Percentiles rank a stretch among this genome's conserved stretches.
Conservation (phyloP, 2,329 filamentous ascomycete genomes). For the Alternaria gaisen region DNA sequence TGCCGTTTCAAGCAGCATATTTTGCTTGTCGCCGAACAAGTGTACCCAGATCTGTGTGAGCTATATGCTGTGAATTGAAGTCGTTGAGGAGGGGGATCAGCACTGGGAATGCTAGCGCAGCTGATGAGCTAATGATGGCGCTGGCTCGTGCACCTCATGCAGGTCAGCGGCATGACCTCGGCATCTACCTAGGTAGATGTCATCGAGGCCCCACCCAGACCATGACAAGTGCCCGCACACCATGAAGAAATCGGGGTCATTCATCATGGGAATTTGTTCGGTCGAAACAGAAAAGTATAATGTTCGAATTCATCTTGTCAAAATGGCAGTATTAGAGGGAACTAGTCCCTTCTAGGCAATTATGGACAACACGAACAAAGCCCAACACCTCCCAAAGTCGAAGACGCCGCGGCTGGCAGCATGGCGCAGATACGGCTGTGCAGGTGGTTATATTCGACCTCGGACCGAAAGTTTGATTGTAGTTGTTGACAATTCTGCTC, state of each 20-base stretch:
- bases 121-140: conserved; percentile 19
- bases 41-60: conserved; percentile 1
- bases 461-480: conserved; percentile 7
- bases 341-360: not conserved
- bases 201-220: conserved; percentile 14
- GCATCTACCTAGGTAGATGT: conserved; percentile 15
- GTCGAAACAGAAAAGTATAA: not conserved
- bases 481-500: not conserved
- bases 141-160: conserved; percentile 18
- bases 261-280: not conserved
- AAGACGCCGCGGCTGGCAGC: not conserved
- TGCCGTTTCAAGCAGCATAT: conserved; percentile 1
- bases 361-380: not conserved
- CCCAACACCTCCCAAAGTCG: not conserved
- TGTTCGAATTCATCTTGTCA: not conserved
- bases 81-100: conserved; percentile 14
- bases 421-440: conserved; percentile 1
- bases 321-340: not conserved
- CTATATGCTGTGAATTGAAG: not conserved
- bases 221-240: conserved; percentile 7
- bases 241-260: not conserved
- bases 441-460: conserved; percentile 2
- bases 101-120: conserved; percentile 18
- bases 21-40: not conserved
- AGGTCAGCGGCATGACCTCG: conserved; percentile 23